Conservation (phyloP, 805 yeast genomes). For the Starmerella vaccinii region DNA sequence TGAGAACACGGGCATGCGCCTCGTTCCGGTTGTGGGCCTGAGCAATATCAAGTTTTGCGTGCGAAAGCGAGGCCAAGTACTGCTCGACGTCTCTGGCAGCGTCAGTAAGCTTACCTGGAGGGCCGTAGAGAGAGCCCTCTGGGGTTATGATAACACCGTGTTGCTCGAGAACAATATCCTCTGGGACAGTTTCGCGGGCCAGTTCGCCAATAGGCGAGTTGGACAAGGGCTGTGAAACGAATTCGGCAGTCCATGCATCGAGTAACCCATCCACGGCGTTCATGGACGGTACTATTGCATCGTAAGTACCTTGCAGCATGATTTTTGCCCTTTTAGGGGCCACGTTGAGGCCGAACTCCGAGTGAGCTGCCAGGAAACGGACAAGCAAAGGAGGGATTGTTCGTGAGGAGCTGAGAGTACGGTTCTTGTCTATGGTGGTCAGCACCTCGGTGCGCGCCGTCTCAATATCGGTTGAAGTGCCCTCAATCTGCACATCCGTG, state of each 20-base stretch:
- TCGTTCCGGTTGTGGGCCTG: conserved; percentile 78
- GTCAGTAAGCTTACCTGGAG: conserved; percentile 39
- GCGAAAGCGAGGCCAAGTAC: conserved; percentile 47
- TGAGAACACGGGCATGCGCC: conserved; percentile 65
- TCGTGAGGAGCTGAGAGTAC: conserved; percentile 10
- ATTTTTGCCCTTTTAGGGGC: background rate
- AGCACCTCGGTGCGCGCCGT: conserved; percentile 2
- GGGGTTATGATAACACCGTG: conserved; percentile 34
- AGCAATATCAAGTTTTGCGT: conserved; percentile 68
- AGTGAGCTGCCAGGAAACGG: background rate
- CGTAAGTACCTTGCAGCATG: conserved; percentile 9
- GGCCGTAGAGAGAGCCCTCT: conserved; percentile 58
- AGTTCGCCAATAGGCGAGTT: background rate
- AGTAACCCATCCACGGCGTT: conserved; percentile 6
- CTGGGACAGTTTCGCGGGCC: background rate
- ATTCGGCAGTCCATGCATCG: background rate
- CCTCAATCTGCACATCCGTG: conserved; percentile 10
- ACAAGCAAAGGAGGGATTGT: background rate
- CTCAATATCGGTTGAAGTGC: conserved; percentile 3
- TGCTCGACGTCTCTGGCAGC: conserved; percentile 58
- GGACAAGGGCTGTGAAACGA: conserved; percentile 4
- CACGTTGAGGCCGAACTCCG: conserved; percentile 2
- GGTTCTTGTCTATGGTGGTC: conserved; percentile 2
- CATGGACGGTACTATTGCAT: conserved; percentile 7
- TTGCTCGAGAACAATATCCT: conserved; percentile 2